Evolutionary conservation across 2,329 filamentous ascomycete genomes (phyloP), one percentile per base, ranked within the genome.

Genomic region (Volutella citrinella): DNA sequence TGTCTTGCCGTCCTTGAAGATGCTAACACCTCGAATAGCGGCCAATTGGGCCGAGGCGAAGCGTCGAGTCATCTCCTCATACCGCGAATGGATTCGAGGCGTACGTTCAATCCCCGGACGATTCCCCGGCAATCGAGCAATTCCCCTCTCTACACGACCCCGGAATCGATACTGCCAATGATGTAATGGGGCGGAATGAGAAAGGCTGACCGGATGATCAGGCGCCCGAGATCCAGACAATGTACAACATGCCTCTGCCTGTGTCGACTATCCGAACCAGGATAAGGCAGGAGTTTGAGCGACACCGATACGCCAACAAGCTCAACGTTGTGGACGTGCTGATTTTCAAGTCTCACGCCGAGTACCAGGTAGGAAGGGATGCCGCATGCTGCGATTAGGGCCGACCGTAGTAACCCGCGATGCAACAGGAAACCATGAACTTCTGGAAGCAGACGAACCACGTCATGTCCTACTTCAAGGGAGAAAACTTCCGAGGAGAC

Each of bases 391-490:
- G n/a, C n/a, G n/a, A n/a, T n/a, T n/a, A n/a, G n/a, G n/a, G n/a
- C n/a, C n/a, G n/a, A n/a, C n/a, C n/a, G n/a, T n/a, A n/a, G n/a
- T n/a, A n/a, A n/a, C n/a, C n/a, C n/a, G n/a, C n/a, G n/a, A n/a
- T n/a, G 28, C 22, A 30, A 34, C 52, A 96, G 90, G 93, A 98
- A 76, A 98, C 87, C 34, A 80, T 98, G 74, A 98, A 98, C 72
- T 98, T 86, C 76, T 98, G 93, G 93, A 95, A 96, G 69, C 93
- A 98, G 68, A 76, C 90, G 43, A 86, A 86, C 46, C 93, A 98
- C 64, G 78, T 98, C 52, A 88, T 98, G 78, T 89, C 93, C 55
- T 98, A 95, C 68, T 98, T 97, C 76, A 82, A 90, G 60, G 76
- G 82, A 54, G 90, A 97, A 65, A 78, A 75, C 64, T 78, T 78